Evolutionary conservation across 345 rosid genomes (phyloP), one percentile per base, ranked within the genome.

Genomic region (Sapria himalayana): DNA sequence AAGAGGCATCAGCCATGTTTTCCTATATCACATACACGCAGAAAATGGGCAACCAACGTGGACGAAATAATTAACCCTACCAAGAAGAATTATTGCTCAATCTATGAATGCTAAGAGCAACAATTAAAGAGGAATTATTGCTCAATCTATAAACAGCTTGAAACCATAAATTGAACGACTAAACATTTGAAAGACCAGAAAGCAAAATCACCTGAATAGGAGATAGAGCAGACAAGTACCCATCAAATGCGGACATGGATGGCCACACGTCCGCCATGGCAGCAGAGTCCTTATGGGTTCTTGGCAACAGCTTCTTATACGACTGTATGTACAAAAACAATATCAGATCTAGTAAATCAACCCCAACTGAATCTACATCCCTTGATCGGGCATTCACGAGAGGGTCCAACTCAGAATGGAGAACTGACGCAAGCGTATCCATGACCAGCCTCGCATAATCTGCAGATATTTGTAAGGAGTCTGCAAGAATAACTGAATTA

Each of bases 231-330:
- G 99, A 91, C 56, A 91, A 54, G 61, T 73, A 84, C 2, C 95
- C 96, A 41, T 91, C 99, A 49, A 91, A 91, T 17, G 99, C 99
- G 3, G 99, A 91, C 21, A 92, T 84, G n/a, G 99, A 91, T 2
- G 99, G 99, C 99, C 99, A 91, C 0, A 84, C 96, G 54, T 91
- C 99, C 3, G 96, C 93, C 13, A 91, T 89, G 2, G 99, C 60
- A 0, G 86, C 93, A 4, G 99, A 64, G 47, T 91, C 99, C 67
- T 78, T 91, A 36, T 91, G 92, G 48, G 96, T 53, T 57, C 93
- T 72, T 2, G 96, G 99, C 50, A 75, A 48, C 58, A 91, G 49
- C 68, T 66, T 80, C 74, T 84, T 91, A 48, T 84, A 91, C 19
- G 99, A 91, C 50, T 91, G 99, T 54, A 91, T 77, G 22, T 84